Evolutionary conservation across 192 early-diverging fungal genomes (phyloP), one percentile per base, ranked within the genome.

Genomic region (Podila clonocystis): DNA sequence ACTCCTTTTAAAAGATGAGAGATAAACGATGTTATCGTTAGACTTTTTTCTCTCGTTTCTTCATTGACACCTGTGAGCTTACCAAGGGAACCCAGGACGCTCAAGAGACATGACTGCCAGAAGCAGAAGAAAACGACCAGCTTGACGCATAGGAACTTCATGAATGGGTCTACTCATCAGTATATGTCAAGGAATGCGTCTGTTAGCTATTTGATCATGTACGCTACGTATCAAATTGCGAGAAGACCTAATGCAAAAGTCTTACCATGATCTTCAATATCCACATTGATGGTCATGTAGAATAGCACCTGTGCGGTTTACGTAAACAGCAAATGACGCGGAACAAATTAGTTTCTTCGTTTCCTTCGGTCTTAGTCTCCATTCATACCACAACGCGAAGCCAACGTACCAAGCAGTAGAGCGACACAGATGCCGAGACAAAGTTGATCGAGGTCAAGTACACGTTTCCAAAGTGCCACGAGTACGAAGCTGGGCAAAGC

Each of bases 381-480:
- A 9, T 45, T 12, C 41, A 45, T 12, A 2, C 11, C 13, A 45
- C 15, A 12, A 45, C 15, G 41, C 15, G 41, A 15, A 87, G 87
- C 36, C 86, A 72, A 57, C 84, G 73, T 33, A 94, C 82, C 61
- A 94, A 78, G 34, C 86, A 89, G 52, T 93, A 93, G 82, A 93
- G 89, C 12, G 90, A 91, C 4, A 91, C 82, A 1, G 86, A 69
- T 15, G 90, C 89, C 4, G 87, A 88, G 49, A 93, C 83, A 83
- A 91, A 89, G 79, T 92, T 86, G 59, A 94, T 67, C 52, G 87
- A 73, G 41, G 85, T 85, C 20, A 88, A 62, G 85, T 91, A 94
- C 26, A 94, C 75, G 76, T 91, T 88, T 9, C 89, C 93, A 75
- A 90, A 93, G 68, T 82, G 84, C 38, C 87, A 88, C 15, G 75